A percentile compares a stretch with the other conserved stretches of the same genome.
phyloP scores from a whole-genome alignment of 768 basidiomycete genomes.

The Termitomyces sp. region DNA sequence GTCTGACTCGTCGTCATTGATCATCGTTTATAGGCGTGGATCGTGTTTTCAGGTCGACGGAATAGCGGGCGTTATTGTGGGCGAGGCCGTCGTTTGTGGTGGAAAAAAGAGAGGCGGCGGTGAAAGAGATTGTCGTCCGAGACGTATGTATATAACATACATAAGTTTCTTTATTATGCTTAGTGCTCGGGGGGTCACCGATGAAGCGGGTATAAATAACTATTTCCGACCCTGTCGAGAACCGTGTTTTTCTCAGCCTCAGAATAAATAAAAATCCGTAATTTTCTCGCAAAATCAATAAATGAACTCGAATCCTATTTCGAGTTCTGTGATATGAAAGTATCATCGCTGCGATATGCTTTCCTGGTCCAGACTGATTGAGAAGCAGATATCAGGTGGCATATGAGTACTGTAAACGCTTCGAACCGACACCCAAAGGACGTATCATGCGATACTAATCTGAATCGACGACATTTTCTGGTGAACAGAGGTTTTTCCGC shows the following conservation, averaged over 20 bases:
- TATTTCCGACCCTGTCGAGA: not conserved
- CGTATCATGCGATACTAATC: not conserved
- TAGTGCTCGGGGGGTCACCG: not conserved
- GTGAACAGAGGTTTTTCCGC: not conserved
- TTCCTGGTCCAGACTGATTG: not conserved
- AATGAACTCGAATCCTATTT: not conserved
- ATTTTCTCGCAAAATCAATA: not conserved
- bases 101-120: not conserved
- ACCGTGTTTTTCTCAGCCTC: not conserved
- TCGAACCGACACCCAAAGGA: not conserved
- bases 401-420: not conserved
- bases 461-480: not conserved
- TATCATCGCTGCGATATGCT: not conserved
- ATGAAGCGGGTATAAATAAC: not conserved
- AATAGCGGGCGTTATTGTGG: not conserved
- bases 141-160: not conserved
- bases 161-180: not conserved
- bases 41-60: not conserved
- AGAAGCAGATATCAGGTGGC: not conserved
- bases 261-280: not conserved
- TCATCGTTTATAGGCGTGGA: not conserved
- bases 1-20: slow-evolving; percentile 30
- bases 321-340: not conserved
- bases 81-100: not conserved
- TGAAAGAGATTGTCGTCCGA: not conserved